Percentiles rank a stretch among this genome's conserved stretches.
Conservation (phyloP, 148 eudicot genomes). For the Camellia japonica region DNA sequence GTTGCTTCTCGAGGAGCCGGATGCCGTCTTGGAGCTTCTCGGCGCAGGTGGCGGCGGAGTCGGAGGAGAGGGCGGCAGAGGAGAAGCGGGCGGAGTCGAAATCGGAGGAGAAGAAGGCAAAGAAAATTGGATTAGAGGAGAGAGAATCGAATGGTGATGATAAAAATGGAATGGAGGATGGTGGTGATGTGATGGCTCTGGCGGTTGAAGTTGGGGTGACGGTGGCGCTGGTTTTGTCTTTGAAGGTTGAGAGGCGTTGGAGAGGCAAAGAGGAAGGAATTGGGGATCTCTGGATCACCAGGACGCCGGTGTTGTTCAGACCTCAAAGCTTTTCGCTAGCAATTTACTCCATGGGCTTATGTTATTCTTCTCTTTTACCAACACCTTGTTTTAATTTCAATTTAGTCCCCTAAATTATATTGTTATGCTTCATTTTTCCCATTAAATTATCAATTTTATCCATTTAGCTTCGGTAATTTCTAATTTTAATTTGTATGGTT, state of each 20-base stretch:
- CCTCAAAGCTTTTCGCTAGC: too few species aligned
- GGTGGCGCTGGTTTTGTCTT: slow-evolving; percentile 9
- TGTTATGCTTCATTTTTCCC: too few species aligned
- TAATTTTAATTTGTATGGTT: too few species aligned
- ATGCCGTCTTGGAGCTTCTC: slow-evolving; percentile 72
- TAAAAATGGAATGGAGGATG: too few species aligned
- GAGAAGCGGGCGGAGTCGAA: slow-evolving; percentile 74
- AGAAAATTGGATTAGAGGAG: slow-evolving; percentile 63
- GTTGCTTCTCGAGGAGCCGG: slow-evolving; percentile 55
- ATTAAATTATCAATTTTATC: too few species aligned
- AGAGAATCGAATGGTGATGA: slow-evolving; percentile 58
- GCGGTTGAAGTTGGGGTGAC: slow-evolving; percentile 14
- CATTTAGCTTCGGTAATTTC: too few species aligned
- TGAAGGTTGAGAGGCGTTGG: slow-evolving; percentile 8
- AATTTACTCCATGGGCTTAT: too few species aligned
- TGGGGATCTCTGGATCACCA: slow-evolving; percentile 28
- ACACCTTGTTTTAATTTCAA: too few species aligned
- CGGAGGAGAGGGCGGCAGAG: slow-evolving; percentile 81
- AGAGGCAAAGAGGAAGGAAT: slow-evolving; percentile 22
- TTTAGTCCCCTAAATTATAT: too few species aligned
- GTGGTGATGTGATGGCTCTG: slow-evolving; percentile 31
- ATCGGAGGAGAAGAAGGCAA: slow-evolving; percentile 63
- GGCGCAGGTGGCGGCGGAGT: slow-evolving; percentile 77
- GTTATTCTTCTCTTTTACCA: too few species aligned
- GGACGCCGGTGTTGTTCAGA: too few species aligned